Base-by-base conservation (phyloP, 108 stramenopile genomes). In the Epipyxis sp. region DNA sequence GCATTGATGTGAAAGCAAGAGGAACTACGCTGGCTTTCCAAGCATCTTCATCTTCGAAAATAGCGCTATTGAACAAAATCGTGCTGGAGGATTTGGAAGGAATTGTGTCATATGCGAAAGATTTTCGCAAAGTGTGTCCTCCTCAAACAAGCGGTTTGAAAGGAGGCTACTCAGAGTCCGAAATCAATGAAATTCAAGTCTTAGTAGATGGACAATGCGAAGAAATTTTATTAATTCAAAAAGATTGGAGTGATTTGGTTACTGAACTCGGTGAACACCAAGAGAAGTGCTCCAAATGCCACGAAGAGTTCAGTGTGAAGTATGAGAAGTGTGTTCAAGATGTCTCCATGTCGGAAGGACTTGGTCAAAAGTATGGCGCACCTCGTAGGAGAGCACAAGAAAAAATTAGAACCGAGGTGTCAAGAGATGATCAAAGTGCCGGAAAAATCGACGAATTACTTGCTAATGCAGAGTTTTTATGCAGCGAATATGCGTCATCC, bases 291-390 rank as follows among this genome's bases (percentile, higher is more conserved):
- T 27, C 69, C 25, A 1, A 59, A 13, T 44, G n/a, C 43, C 45
- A 62, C 50, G 54, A 32, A 59, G 27, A 43, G 2, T 86, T 88
- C 78, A 81, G 80, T 41, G 16, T 10, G 2, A 78, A 86, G 27
- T 85, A 84, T 78, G 78, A 81, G 45, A 58, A 62, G 25, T 86
- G 84, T 41, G 58, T 85, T 2, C 80, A 80, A 46, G 86, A 83
- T 45, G 57, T 88, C 20, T 82, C 86, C 0, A 79, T 88, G 59
- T 61, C 84, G 29, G 83, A 87, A 39, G 87, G 87, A 3, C 84
- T 88, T 0, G 87, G 87, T 30, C 84, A 85, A 76, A 88, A 84
- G 82, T 88, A 81, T 44, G 87, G 87, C 13, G 87, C 87, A 10
- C 87, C 87, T 40, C 84, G 87, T 1, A 69, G 87, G 0, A 82